Percentiles rank a stretch among this genome's conserved stretches.
Evolutionary conservation across 306 rosid genomes (phyloP).

Genomic region (Prunus mume): DNA sequence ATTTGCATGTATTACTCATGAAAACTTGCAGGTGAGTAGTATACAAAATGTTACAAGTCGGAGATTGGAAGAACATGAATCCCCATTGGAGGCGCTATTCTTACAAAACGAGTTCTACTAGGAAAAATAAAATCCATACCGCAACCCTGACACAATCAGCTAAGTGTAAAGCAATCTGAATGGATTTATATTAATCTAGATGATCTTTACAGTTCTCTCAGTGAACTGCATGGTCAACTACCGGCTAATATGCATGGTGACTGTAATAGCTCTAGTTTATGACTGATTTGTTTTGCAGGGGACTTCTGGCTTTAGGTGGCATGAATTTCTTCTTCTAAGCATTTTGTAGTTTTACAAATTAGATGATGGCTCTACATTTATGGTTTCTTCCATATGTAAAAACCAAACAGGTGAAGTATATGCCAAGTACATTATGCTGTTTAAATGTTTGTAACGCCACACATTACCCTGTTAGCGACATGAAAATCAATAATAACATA

Average conservation of each 20-base stretch:
- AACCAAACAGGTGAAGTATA: neutral
- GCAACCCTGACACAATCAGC: neutral
- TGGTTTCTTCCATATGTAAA: neutral
- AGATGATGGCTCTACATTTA: no score
- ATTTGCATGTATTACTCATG: neutral
- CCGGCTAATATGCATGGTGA: no score
- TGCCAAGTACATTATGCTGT: neutral
- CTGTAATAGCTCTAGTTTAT: no score
- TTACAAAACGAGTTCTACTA: neutral
- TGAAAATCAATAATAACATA: neutral
- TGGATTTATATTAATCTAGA: no score
- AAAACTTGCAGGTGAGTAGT: neutral
- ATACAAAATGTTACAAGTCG: neutral
- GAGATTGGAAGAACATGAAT: neutral
- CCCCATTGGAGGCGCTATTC: neutral
- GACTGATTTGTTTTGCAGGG: no score
- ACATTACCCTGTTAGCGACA: neutral
- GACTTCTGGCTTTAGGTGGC: no score
- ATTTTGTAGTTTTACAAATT: no score
- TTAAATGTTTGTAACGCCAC: neutral
- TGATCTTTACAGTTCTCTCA: no score
- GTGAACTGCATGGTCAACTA: no score
- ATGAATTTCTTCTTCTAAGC: no score
- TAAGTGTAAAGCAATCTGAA: no score
- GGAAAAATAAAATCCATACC: neutral